Evolutionary conservation across 1,284 basidiomycete genomes (phyloP).

Genomic region (Fomitopsis schrenkii): DNA sequence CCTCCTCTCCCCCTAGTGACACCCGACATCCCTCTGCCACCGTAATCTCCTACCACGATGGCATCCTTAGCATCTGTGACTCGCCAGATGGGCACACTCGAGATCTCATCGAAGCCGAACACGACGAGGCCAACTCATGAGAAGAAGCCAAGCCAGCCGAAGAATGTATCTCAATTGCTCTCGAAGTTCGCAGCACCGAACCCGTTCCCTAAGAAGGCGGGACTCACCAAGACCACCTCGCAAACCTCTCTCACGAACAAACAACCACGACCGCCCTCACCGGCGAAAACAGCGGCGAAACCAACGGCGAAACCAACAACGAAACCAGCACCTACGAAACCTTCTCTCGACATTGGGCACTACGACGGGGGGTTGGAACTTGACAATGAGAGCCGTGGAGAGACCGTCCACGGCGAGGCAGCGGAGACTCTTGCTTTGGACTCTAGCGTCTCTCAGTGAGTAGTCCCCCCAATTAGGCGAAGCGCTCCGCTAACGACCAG

Average conservation of each 20-base stretch:
- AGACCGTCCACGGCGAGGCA: constrained; percentile 64
- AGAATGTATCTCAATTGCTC: constrained; percentile 59
- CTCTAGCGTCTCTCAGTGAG: constrained; percentile 63
- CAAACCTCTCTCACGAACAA: constrained; percentile 20
- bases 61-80: constrained; percentile 41
- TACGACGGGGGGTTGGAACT: constrained; percentile 87
- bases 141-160: constrained; percentile 47
- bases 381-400: constrained; percentile 67
- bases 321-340: not conserved
- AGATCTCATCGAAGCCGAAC: constrained; percentile 43
- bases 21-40: not conserved
- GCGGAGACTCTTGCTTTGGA: constrained; percentile 76
- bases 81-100: constrained; percentile 45
- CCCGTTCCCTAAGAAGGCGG: constrained; percentile 26
- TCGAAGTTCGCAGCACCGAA: constrained; percentile 64
- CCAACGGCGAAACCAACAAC: constrained; percentile 12
- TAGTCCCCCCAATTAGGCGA: constrained; percentile 5
- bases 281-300: constrained; percentile 18
- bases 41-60: constrained; percentile 24
- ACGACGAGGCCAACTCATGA: constrained; percentile 30
- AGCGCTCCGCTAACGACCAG: not conserved
- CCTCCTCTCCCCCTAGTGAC: not conserved
- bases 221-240: constrained; percentile 21
- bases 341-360: constrained; percentile 64
- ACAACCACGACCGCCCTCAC: constrained; percentile 23